A percentile compares a stretch with the other conserved stretches of the same genome.
These are phyloP conservation scores for Neofusicoccum ribis DNA, from an alignment of 2,329 filamentous ascomycete species.

Conservation along the genomic window DNA sequence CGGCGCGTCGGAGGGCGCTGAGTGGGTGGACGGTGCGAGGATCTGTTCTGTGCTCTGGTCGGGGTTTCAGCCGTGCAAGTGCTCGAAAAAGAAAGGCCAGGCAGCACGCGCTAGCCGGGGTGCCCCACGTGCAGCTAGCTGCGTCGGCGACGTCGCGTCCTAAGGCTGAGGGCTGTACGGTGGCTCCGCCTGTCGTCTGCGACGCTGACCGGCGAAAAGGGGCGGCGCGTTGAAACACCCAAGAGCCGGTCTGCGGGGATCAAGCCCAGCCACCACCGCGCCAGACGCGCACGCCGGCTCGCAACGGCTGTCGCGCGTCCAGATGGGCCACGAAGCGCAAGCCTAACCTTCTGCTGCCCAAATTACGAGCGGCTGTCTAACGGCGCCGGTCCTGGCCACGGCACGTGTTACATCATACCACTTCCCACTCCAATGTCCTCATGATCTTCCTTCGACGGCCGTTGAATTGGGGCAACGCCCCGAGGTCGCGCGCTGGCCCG, in stretches of 20 bases:
- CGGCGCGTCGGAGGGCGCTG: slow-evolving; percentile 15
- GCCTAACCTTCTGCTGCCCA: neutral
- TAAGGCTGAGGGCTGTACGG: slow-evolving; percentile 13
- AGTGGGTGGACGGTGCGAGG: slow-evolving; percentile 14
- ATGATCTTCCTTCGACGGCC: slow-evolving; percentile 9
- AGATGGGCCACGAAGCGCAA: neutral
- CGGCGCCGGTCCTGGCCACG: neutral
- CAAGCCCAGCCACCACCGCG: slow-evolving; percentile 6
- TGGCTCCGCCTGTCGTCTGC: slow-evolving; percentile 8
- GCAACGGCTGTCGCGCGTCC: slow-evolving; percentile 1
- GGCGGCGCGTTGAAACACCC: slow-evolving; percentile 6
- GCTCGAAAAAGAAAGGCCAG: slow-evolving; percentile 6
- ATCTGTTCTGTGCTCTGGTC: slow-evolving; percentile 17
- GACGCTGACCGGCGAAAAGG: slow-evolving; percentile 16
- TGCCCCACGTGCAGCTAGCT: slow-evolving; percentile 6
- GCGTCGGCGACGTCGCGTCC: neutral
- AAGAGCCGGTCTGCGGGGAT: slow-evolving; percentile 6
- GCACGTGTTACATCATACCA: slow-evolving; percentile 20
- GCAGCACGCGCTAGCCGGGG: slow-evolving; percentile 13
- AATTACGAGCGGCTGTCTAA: slow-evolving; percentile 9
- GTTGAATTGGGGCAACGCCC: neutral
- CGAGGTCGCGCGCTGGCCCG: slow-evolving; percentile 2
- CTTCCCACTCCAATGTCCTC: slow-evolving; percentile 11
- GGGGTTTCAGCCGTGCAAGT: slow-evolving; percentile 14
- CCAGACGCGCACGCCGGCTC: slow-evolving; percentile 12